Evolutionary conservation across 805 yeast genomes (phyloP), one percentile per base, ranked within the genome.

Genomic region (Blastobotrys peoriensis): DNA sequence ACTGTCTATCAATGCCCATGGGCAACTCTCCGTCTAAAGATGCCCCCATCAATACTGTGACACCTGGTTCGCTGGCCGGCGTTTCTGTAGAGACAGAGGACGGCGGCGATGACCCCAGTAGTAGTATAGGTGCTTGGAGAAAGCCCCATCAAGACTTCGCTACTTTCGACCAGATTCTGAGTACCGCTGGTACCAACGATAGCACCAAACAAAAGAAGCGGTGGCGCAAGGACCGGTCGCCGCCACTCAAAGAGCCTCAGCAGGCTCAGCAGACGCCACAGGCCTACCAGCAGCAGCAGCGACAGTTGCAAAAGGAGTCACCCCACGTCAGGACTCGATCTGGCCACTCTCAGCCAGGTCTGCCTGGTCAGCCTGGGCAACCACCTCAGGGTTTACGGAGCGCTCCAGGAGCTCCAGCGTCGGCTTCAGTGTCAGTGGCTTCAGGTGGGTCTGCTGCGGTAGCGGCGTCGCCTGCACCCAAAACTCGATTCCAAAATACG

Each of bases 1-100:
- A n/a, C n/a, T n/a, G n/a, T n/a, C n/a, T n/a, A n/a, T n/a, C n/a
- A n/a, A 10, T 36, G 13, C 27, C 52, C 42, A 54, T 54, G 58
- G 58, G 58, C 17, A 66, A 65, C 59, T 61, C 68, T 47, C 69
- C 69, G 55, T 65, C 68, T 48, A 63, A 60, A 55, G 62, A 65
- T 65, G 70, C 60, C 45, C 45, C 62, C 54, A 53, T 54, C 30
- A 47, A 44, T 49, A 53, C 53, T 19, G 23, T 45, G 39, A 53
- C 61, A 49, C 43, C 60, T 38, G 55, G 58, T 39, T 41, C 62
- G 39, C 56, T 51, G 40, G 56, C 65, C 42, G 71, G 70, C 37
- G 21, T n/a, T 18, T n/a, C 25, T 16, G 38, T 55, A 28, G 27
- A 56, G 22, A 43, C 60, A 40, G 53, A 52, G 37, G 69, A 64